phyloP scores from a whole-genome alignment of 192 early-diverging fungal genomes.

The Thamnidium elegans region DNA sequence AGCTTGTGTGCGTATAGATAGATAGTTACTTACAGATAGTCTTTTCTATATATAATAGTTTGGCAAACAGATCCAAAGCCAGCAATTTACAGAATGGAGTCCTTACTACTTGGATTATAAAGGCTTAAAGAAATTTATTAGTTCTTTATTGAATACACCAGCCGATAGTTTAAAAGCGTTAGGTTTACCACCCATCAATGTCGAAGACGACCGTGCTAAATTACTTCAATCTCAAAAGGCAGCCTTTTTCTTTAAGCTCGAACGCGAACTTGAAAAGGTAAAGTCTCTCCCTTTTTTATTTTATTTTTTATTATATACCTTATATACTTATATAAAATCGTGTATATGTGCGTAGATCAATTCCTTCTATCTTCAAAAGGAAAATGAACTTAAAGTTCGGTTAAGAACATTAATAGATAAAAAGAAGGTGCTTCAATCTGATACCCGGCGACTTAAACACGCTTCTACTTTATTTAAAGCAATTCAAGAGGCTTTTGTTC shows the following conservation, averaged over 20 bases:
- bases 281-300: constrained; percentile 11
- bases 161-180: constrained; percentile 23
- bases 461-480: constrained; percentile 62
- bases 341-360: constrained; percentile 68
- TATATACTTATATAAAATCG: background rate
- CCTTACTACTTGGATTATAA: constrained; percentile 97
- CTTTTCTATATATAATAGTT: constrained; percentile 60
- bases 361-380: constrained; percentile 95
- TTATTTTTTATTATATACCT: no score
- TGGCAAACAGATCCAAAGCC: constrained; percentile 95
- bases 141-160: constrained; percentile 50
- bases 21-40: background rate
- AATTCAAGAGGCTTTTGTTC: constrained; percentile 85
- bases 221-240: constrained; percentile 85
- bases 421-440: constrained; percentile 59
- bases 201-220: constrained; percentile 48
- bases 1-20: no score
- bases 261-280: constrained; percentile 97
- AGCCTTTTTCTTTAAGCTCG: constrained; percentile 96
- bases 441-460: constrained; percentile 41
- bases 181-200: constrained; percentile 39
- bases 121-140: constrained; percentile 97
- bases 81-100: constrained; percentile 90
- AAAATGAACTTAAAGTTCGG: constrained; percentile 88
- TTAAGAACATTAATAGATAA: constrained; percentile 81